Evolutionary conservation across 768 basidiomycete species (phyloP), one percentile per base, ranked within the genome.

Genomic region (Mrakia blollopis): DNA sequence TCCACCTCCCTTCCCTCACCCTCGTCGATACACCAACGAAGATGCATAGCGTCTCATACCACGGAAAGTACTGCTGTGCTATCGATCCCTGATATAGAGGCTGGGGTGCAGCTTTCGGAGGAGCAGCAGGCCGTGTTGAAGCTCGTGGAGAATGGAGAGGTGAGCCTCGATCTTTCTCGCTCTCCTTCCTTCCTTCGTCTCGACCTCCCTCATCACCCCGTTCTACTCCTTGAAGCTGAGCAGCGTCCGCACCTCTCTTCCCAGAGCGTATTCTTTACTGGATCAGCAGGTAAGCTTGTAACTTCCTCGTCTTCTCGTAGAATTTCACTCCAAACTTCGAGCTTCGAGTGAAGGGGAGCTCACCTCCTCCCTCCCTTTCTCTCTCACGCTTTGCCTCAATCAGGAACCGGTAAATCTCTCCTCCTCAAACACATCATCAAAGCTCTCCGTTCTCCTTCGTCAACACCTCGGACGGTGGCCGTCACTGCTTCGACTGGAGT

Each of bases 251-350:
- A 21, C 11, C 0, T 50, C 18, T 50, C 47, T 68, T 1, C 18
- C 16, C 39, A 68, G 65, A 72, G 72, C 21, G 52, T 76, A 25
- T 76, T 76, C 67, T 76, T 76, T 39, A 76, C 75, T 35, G 75
- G 75, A 13, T 76, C 75, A n/a, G 75, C 75, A 30, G 75, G 74
- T 75, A 37, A 10, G 50, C 25, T 32, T 18, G 21, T 28, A 37
- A 2, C 47, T 21, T 14, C 18, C 47, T 14, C 21, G 16, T 7
- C 14, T 2, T 50, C 47, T 50, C 47, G 1, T 21, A 50, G 47
- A 9, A 14, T 18, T 50, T 18, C 11, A 50, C 47, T 14, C 21
- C 6, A 14, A 47, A 14, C 30, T 50, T 1, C 25, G 28, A 14
- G 18, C 63, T 28, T 61, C 44, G 44, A n/a, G n/a, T n/a, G n/a